Evolutionary conservation across 805 yeast genomes (phyloP).

Genomic region (Middelhovenomyces tepae): DNA sequence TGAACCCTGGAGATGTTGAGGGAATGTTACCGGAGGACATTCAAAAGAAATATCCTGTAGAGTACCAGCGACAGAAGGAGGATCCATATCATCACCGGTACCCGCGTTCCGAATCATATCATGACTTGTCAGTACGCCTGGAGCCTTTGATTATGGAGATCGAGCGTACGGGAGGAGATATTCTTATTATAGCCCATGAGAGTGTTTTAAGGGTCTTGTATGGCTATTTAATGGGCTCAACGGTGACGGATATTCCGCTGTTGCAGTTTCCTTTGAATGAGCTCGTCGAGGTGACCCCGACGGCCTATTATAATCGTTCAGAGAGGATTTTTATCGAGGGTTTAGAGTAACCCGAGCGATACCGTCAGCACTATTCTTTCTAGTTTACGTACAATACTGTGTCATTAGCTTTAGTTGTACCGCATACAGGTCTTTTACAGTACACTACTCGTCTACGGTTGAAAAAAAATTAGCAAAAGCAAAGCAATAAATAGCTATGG

Average conservation of each 20-base stretch:
- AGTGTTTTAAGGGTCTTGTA: slow-evolving; percentile 80
- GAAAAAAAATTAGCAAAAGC: too few species aligned
- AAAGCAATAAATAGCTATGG: too few species aligned
- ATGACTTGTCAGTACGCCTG: slow-evolving; percentile 88
- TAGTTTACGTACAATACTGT: too few species aligned
- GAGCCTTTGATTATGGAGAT: slow-evolving; percentile 90
- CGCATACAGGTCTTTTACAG: too few species aligned
- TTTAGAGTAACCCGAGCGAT: slow-evolving; percentile 1
- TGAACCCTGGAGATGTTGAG: slow-evolving; percentile 84
- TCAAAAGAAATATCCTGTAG: slow-evolving; percentile 52
- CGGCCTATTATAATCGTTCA: slow-evolving; percentile 61
- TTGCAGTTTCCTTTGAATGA: slow-evolving; percentile 73
- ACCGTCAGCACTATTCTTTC: too few species aligned
- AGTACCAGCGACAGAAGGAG: slow-evolving; percentile 49
- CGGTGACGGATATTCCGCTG: slow-evolving; percentile 77
- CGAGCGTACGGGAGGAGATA: slow-evolving; percentile 77
- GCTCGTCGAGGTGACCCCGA: slow-evolving; percentile 77
- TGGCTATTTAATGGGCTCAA: slow-evolving; percentile 90
- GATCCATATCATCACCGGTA: slow-evolving; percentile 93
- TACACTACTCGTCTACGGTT: too few species aligned
- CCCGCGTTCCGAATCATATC: slow-evolving; percentile 90
- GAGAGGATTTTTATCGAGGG: slow-evolving; percentile 6
- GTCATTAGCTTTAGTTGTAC: too few species aligned
- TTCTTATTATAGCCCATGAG: slow-evolving; percentile 88
- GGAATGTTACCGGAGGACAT: slow-evolving; percentile 57